Base-by-base conservation (phyloP, 169 alveolate genomes). In the Eimeria sp. region DNA sequence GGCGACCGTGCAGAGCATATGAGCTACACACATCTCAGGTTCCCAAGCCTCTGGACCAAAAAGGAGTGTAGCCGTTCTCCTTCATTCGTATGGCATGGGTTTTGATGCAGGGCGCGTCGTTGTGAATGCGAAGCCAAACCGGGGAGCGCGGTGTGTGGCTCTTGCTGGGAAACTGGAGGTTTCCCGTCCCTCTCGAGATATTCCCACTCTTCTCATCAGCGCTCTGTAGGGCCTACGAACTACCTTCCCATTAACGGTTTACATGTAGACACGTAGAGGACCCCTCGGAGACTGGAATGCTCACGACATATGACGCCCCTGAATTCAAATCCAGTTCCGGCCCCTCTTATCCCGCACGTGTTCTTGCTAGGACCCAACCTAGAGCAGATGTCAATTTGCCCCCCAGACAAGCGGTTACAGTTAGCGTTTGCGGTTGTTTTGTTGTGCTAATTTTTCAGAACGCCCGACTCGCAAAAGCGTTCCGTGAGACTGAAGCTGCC, bases 131-230 rank as follows among this genome's bases (percentile, higher is more conserved):
- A 47, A 47, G 57, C 92, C 63, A 54, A 86, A 40, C 22, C 80
- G 40, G 34, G 61, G 78, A 27, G 54, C 76, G 40, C 47, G 58
- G 61, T 6, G 58, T 22, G 54, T 58, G 63, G 11, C 14, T 40
- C 80, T 86, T 27, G 11, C 75, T 58, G 92, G 92, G 78, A 63
- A 86, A n/a, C 92, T 86, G 49, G 92, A 58, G 78, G 80, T 61
- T 20, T 86, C 78, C 45, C 92, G 58, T 13, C 92, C 92, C 43
- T 86, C 75, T 22, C 92, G 92, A 61, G 92, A 86, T 27, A 86
- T 20, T 61, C 92, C 92, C 63, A 43, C 63, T 13, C 92, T 86
- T 61, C 65, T 86, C 45, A 30, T 86, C 54, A 61, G 27, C 70
- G 67, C 70, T 61, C 63, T 86, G 92, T 86, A 43, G 25, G 92